These are phyloP conservation scores for Stephanodiscus triporus DNA, from an alignment of 108 stramenopile genomes.

Conservation along the genomic window DNA sequence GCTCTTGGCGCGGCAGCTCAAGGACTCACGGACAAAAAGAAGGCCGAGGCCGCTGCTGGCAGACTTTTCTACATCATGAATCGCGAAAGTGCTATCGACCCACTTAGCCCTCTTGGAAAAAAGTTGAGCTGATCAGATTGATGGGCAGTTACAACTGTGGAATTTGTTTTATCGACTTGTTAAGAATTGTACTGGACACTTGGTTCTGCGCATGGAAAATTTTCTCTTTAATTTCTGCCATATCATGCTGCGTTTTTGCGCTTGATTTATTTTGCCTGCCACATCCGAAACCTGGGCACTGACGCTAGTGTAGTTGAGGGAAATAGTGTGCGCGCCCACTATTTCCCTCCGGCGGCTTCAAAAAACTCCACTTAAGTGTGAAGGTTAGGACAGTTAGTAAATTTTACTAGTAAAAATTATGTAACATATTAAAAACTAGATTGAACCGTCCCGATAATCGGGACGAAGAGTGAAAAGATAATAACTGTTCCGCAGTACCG, in stretches of 20 bases:
- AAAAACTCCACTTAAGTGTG: too few relatives aligned
- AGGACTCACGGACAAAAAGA: conserved; percentile 66
- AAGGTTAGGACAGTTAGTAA: too few relatives aligned
- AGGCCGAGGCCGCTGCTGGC: conserved; percentile 62
- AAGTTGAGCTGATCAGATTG: conserved; percentile 40
- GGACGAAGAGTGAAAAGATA: too few relatives aligned
- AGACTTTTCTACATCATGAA: conserved; percentile 77
- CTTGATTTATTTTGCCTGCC: conserved; percentile 24
- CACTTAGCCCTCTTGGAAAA: conserved; percentile 54
- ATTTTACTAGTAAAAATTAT: too few relatives aligned
- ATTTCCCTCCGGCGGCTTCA: too few relatives aligned
- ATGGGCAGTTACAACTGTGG: neutral
- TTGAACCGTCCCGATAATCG: too few relatives aligned
- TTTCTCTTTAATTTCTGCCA: conserved; percentile 6
- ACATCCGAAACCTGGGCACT: conserved; percentile 9
- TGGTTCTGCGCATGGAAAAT: neutral
- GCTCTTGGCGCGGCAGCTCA: conserved; percentile 78
- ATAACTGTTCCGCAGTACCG: too few relatives aligned
- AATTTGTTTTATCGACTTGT: neutral
- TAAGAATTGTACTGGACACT: neutral
- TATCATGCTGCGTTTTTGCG: conserved; percentile 31
- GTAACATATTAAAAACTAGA: too few relatives aligned
- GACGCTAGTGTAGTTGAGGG: conserved; percentile 17
- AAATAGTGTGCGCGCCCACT: too few relatives aligned
- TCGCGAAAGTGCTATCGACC: conserved; percentile 66